Evolutionary conservation across 352 stramenopile species (phyloP).

Genomic region (Thalassiosira hispida): DNA sequence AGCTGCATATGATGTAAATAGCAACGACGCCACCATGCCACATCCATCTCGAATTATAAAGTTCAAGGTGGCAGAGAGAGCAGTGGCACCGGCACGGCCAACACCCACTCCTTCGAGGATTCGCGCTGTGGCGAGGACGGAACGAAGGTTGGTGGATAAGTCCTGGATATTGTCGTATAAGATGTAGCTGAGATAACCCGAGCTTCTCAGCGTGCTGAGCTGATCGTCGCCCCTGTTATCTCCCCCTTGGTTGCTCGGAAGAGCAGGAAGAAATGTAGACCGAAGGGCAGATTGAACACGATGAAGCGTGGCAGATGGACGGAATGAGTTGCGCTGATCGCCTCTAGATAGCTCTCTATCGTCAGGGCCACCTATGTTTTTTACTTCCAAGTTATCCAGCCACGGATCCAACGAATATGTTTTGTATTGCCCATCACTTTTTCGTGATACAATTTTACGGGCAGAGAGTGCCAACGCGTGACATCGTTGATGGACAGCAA

Average conservation of each 20-base stretch:
- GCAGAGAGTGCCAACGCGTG: slow-evolving; percentile 7
- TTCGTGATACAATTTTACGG: slow-evolving; percentile 37
- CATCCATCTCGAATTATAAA: slow-evolving; percentile 81
- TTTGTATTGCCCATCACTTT: slow-evolving; percentile 32
- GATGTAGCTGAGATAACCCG: slow-evolving; percentile 73
- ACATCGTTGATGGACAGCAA: slow-evolving; percentile 16
- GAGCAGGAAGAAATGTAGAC: slow-evolving; percentile 72
- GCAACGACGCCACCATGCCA: slow-evolving; percentile 73
- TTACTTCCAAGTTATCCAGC: slow-evolving; percentile 12
- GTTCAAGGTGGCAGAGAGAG: slow-evolving; percentile 75
- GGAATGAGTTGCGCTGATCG: neutral
- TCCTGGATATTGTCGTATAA: slow-evolving; percentile 76
- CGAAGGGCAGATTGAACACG: slow-evolving; percentile 40
- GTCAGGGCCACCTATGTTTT: neutral
- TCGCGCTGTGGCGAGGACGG: slow-evolving; percentile 73
- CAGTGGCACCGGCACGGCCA: slow-evolving; percentile 69
- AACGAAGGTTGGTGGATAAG: slow-evolving; percentile 71
- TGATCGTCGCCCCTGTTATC: slow-evolving; percentile 1
- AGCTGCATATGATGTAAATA: slow-evolving; percentile 73
- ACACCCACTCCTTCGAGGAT: slow-evolving; percentile 81
- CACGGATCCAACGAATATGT: slow-evolving; percentile 35
- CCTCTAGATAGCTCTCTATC: neutral
- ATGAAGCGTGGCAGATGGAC: slow-evolving; percentile 6
- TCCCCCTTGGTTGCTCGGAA: slow-evolving; percentile 15
- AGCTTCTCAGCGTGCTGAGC: slow-evolving; percentile 45